These are phyloP conservation scores for Neofusicoccum sp. DNA, from an alignment of 2,329 filamentous ascomycete genomes.

Conservation along the genomic window DNA sequence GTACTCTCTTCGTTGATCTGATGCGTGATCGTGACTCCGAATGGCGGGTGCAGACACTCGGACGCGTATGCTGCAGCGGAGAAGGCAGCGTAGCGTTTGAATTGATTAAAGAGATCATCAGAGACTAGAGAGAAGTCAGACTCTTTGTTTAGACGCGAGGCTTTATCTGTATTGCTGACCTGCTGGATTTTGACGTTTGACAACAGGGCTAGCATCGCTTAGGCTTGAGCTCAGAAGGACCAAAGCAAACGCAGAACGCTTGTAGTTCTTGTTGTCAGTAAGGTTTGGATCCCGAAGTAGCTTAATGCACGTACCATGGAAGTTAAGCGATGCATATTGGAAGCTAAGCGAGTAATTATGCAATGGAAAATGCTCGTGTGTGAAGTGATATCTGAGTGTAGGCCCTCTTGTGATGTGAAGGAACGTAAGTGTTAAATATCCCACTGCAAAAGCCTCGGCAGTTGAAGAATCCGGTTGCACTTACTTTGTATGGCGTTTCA, in stretches of 20 bases:
- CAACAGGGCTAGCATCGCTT: background rate
- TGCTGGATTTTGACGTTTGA: background rate
- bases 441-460: no score
- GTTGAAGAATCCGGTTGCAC: no score
- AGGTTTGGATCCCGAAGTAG: background rate
- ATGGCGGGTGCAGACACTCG: slow-evolving; percentile 11
- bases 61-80: slow-evolving; percentile 15
- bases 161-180: background rate
- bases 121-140: background rate
- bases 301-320: no score
- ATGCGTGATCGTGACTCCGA: slow-evolving; percentile 3
- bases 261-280: background rate
- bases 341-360: no score
- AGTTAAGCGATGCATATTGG: no score
- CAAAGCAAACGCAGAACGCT: background rate
- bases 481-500: no score
- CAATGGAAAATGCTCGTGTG: no score
- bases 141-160: background rate
- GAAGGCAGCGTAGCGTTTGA: slow-evolving; percentile 11
- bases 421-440: no score
- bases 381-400: no score
- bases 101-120: background rate
- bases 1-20: slow-evolving; percentile 3
- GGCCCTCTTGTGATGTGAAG: no score
- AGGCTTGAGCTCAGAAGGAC: background rate